Evolutionary conservation across 345 rosid species (phyloP), one percentile per base, ranked within the genome.

Genomic region (Citrus sp.): DNA sequence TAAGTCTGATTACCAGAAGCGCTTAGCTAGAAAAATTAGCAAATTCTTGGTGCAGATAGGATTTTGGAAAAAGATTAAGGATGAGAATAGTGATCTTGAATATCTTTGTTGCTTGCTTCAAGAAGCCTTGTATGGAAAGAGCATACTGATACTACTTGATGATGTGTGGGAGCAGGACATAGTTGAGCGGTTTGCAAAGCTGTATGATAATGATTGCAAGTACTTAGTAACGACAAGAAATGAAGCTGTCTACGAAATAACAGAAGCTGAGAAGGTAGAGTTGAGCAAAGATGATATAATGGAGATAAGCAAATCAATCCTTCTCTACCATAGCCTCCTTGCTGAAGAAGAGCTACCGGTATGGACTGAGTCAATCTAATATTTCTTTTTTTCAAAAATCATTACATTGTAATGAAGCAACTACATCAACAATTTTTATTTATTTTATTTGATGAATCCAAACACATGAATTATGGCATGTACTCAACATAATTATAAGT

Each of bases 121-220:
- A 78, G 83, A 83, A 35, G 83, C 86, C 9, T 69, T 83, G 49
- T 68, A 73, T 77, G 86, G 81, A 28, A 83, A 77, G 81, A 77
- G 86, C 77, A 38, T 75, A 32, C 27, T 83, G n/a, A 70, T 83
- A 67, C 81, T 83, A 69, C 83, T 83, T 40, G 86, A 83, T 63
- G 83, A 83, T 74, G 83, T 80, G n/a, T 80, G 86, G 83, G 83
- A 83, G 81, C 86, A 83, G 74, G 86, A 83, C 70, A 83, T 83
- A 68, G 83, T 83, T 27, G 83, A 83, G 56, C 66, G 83, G 81
- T 83, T 83, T 74, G 86, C 79, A 3, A 83, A 83, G 78, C 70
- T 83, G 60, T 83, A 80, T 25, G 79, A 83, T 78, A 83, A 83
- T 58, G 67, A 78, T 69, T 83, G 83, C 76, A 77, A 74, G 72